Evolutionary conservation across 306 rosid genomes (phyloP).

Genomic region (Sindora glabra): DNA sequence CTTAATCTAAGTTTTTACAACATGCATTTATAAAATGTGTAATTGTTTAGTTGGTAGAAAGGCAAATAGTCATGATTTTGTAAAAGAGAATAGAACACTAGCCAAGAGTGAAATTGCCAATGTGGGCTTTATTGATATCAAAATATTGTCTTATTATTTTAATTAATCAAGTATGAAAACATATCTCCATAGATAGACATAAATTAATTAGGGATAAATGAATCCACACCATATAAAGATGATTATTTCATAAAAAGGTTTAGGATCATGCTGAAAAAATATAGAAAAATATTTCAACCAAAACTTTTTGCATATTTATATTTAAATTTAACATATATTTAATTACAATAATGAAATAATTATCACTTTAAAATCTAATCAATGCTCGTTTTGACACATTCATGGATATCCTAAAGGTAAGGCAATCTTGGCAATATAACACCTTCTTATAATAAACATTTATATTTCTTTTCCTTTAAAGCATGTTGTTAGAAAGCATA

Average conservation of each 20-base stretch:
- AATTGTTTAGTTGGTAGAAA: conserved; percentile 39
- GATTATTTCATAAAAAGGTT: too few species aligned
- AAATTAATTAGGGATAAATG: too few species aligned
- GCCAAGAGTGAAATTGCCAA: not conserved
- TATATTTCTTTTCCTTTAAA: not conserved
- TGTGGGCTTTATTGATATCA: not conserved
- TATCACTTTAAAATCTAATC: not conserved
- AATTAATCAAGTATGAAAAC: too few species aligned
- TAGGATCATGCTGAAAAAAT: too few species aligned
- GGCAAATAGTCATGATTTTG: conserved; percentile 61
- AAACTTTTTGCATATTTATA: not conserved
- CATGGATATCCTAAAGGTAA: not conserved
- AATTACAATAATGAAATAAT: not conserved
- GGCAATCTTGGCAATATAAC: not conserved
- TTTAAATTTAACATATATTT: not conserved
- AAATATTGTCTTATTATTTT: not conserved
- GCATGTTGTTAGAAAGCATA: not conserved
- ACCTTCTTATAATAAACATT: not conserved
- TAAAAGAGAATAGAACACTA: conserved; percentile 7
- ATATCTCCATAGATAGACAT: too few species aligned
- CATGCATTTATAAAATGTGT: conserved; percentile 58
- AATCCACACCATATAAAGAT: too few species aligned
- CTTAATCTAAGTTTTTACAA: conserved; percentile 66
- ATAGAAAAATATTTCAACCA: not conserved
- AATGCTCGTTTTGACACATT: not conserved